phyloP scores from a whole-genome alignment of 2,329 filamentous ascomycete species.

The Pochonia chlamydosporia region DNA sequence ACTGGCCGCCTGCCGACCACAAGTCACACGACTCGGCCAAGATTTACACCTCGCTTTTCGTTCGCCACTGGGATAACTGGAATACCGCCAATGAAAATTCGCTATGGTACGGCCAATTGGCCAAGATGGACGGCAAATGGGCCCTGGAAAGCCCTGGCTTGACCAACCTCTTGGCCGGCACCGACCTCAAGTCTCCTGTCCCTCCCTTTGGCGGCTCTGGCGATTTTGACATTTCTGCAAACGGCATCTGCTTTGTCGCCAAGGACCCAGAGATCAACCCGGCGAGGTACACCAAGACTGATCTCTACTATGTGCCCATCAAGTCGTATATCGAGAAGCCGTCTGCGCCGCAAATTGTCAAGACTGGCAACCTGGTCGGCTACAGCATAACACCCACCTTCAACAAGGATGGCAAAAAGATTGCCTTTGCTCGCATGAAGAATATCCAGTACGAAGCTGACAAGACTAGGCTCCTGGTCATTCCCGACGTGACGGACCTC shows the following conservation, averaged over 20 bases:
- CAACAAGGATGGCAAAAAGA: conserved; percentile 62
- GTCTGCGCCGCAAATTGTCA: conserved; percentile 41
- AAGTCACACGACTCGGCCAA: conserved; percentile 59
- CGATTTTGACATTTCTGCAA: conserved; percentile 70
- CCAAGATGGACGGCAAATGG: conserved; percentile 34
- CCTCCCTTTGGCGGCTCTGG: conserved; percentile 71
- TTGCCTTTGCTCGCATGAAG: conserved; percentile 77
- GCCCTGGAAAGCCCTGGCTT: conserved; percentile 39
- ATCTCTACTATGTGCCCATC: conserved; percentile 69
- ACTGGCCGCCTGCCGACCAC: conserved; percentile 56
- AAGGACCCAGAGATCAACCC: conserved; percentile 67
- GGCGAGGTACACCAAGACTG: conserved; percentile 73
- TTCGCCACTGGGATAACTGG: conserved; percentile 80
- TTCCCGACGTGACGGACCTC: conserved; percentile 54
- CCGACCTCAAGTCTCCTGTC: conserved; percentile 59
- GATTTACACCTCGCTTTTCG: conserved; percentile 70
- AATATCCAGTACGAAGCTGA: conserved; percentile 75
- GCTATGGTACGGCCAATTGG: conserved; percentile 66
- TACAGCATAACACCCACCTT: conserved; percentile 65
- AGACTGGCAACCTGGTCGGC: conserved; percentile 54
- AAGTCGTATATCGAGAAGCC: conserved; percentile 53
- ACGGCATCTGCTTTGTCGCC: conserved; percentile 66
- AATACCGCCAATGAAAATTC: conserved; percentile 62
- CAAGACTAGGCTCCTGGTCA: conserved; percentile 56
- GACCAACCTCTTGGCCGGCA: conserved; percentile 58